phyloP scores from a whole-genome alignment of 2,329 filamentous ascomycete genomes.

The Tothia fuscella region DNA sequence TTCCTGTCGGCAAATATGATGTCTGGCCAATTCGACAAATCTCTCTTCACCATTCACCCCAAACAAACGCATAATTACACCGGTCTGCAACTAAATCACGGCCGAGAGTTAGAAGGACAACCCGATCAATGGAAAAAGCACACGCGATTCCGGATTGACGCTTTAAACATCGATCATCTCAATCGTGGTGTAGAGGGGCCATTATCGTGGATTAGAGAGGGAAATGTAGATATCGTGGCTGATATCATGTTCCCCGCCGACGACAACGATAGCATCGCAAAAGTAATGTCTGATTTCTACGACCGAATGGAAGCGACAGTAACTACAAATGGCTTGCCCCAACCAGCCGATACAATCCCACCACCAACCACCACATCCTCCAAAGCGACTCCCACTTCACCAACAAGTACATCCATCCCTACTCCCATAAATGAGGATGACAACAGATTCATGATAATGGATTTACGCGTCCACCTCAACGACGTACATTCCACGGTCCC shows the following conservation, averaged over 20 bases:
- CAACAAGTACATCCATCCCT: background rate
- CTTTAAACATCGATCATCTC: conserved; percentile 86
- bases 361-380: background rate
- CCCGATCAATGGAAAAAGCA: conserved; percentile 74
- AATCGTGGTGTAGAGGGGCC: conserved; percentile 88
- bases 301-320: conserved; percentile 91
- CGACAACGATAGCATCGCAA: conserved; percentile 79
- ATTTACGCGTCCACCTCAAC: conserved; percentile 88
- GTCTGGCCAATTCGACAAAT: conserved; percentile 90
- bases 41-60: conserved; percentile 92
- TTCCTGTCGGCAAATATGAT: conserved; percentile 92
- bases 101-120: conserved; percentile 39
- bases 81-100: conserved; percentile 46
- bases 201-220: conserved; percentile 96
- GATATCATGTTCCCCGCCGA: conserved; percentile 92
- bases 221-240: conserved; percentile 90
- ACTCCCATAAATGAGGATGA: conserved; percentile 27
- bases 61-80: conserved; percentile 75
- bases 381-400: background rate
- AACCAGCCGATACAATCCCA: conserved; percentile 15
- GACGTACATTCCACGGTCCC: conserved; percentile 88
- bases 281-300: conserved; percentile 95
- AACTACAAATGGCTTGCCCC: conserved; percentile 35
- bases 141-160: conserved; percentile 82
- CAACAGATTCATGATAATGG: conserved; percentile 78